These are phyloP conservation scores for Phallus indusiatus DNA, from an alignment of 768 basidiomycete species.

Conservation along the genomic window DNA sequence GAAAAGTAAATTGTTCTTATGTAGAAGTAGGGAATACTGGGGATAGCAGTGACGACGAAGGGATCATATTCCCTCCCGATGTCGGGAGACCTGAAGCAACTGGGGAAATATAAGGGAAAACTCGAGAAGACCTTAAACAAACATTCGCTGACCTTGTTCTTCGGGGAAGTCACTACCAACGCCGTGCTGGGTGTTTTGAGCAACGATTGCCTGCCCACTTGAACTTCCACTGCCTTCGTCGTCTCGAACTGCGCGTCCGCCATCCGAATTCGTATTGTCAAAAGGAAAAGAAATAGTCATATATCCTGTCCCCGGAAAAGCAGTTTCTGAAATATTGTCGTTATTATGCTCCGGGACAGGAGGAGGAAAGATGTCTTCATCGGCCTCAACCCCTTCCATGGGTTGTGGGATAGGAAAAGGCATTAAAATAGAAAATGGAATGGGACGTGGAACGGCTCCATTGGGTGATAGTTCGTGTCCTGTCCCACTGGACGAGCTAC, in stretches of 20 bases:
- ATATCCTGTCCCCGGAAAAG: no score
- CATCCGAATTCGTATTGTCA: background rate
- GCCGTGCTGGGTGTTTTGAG: background rate
- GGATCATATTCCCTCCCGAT: background rate
- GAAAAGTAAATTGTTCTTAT: background rate
- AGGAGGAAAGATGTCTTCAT: background rate
- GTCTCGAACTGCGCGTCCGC: background rate
- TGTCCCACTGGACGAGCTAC: background rate
- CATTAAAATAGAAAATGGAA: background rate
- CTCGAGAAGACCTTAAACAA: background rate
- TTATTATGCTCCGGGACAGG: background rate
- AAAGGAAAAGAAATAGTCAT: no score
- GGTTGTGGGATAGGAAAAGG: background rate
- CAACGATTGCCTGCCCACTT: background rate
- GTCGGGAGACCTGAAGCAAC: background rate
- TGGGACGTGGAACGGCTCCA: background rate
- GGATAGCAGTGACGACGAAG: background rate
- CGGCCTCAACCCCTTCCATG: background rate
- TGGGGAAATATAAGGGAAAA: background rate
- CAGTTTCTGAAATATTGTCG: no score
- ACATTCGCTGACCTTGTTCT: background rate
- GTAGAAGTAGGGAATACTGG: background rate
- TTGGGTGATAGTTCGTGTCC: background rate
- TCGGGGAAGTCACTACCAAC: background rate
- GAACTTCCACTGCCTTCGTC: background rate